Base-by-base conservation (phyloP, 2,329 filamentous ascomycete species). In the Sporothrix luriei region DNA sequence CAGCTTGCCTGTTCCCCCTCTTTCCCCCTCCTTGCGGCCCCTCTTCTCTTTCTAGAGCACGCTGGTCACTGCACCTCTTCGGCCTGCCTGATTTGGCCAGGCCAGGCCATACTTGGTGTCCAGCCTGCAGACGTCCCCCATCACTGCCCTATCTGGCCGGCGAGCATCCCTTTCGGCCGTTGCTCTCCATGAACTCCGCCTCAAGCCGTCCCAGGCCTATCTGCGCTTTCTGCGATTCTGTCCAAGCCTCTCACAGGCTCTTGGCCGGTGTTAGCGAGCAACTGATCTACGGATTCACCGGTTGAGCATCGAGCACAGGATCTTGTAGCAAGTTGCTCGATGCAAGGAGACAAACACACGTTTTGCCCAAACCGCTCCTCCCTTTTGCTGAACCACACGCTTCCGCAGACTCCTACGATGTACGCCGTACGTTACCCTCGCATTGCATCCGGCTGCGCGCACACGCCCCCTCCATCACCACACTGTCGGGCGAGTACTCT, bases 1-100 rank as follows among this genome's bases (percentile, higher is more conserved):
- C 57, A 62, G 57, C 57, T 62, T 43, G 38, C 55, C 43, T 61
- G 55, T n/a, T 43, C 55, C 33, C 55, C 33, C 38, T 38, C 38
- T 49, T n/a, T 5, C 14, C 19, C 16, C 19, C 55, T 61, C 55
- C 38, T 43, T 62, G 38, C 57, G 38, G 57, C 57, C 57, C 33
- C 55, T 61, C 55, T 61, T 40, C 57, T 61, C 10, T n/a, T 24
- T 43, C 38, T 43, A 3, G 40, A 43, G 21, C 54, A 38, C 11
- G 26, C 26, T 55, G 24, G 29, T n/a, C 54, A 33, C 54, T 57
- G 29, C 38, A 61, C 57, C 57, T 61, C n/a, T 43, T 9, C 40
- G 57, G 10, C 57, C 57, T 46, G 38, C 40, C 57, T 38, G 3
- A 11, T 46, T 43, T 26, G 40, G 40, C 40, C n/a, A n/a, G n/a